phyloP scores from a whole-genome alignment of 2,329 filamentous ascomycete genomes.

The Ceratocystis destructans region DNA sequence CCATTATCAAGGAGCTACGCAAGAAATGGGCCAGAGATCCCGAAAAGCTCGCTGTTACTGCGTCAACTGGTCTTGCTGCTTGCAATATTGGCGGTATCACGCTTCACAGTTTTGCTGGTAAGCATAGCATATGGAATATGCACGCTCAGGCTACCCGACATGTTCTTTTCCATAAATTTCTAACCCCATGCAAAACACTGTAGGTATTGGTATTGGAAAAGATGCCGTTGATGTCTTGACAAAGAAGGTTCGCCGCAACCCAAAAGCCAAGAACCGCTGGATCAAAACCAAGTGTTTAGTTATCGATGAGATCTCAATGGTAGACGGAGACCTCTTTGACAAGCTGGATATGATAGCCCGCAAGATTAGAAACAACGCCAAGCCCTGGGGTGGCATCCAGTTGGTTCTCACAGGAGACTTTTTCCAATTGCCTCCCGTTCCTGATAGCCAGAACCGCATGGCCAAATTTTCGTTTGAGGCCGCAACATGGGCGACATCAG shows the following conservation, averaged over 20 bases:
- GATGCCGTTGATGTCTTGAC: slow-evolving; percentile 67
- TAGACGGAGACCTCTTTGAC: slow-evolving; percentile 92
- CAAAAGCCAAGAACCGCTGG: slow-evolving; percentile 82
- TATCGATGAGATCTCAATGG: slow-evolving; percentile 96
- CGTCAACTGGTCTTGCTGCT: slow-evolving; percentile 87
- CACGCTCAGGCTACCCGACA: neutral
- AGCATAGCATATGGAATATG: neutral
- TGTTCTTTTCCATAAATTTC: neutral
- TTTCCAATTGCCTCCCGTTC: slow-evolving; percentile 90
- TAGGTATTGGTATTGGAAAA: slow-evolving; percentile 74
- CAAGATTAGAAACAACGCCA: slow-evolving; percentile 73
- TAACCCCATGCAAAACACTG: slow-evolving; percentile 13
- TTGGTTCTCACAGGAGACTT: slow-evolving; percentile 94
- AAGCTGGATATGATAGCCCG: slow-evolving; percentile 84
- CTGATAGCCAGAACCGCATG: slow-evolving; percentile 51
- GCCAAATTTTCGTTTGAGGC: slow-evolving; percentile 90
- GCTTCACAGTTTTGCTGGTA: slow-evolving; percentile 82
- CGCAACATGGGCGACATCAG: slow-evolving; percentile 77
- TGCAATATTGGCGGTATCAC: slow-evolving; percentile 96
- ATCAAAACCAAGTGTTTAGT: slow-evolving; percentile 73
- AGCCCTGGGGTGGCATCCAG: slow-evolving; percentile 91
- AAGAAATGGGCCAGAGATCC: slow-evolving; percentile 62
- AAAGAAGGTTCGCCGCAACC: slow-evolving; percentile 80
- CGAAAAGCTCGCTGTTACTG: slow-evolving; percentile 81
- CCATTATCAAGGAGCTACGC: slow-evolving; percentile 72